A percentile compares a stretch with the other conserved stretches of the same genome.
Conservation (phyloP, 2,329 filamentous ascomycete genomes). For the Penicillium sp. region DNA sequence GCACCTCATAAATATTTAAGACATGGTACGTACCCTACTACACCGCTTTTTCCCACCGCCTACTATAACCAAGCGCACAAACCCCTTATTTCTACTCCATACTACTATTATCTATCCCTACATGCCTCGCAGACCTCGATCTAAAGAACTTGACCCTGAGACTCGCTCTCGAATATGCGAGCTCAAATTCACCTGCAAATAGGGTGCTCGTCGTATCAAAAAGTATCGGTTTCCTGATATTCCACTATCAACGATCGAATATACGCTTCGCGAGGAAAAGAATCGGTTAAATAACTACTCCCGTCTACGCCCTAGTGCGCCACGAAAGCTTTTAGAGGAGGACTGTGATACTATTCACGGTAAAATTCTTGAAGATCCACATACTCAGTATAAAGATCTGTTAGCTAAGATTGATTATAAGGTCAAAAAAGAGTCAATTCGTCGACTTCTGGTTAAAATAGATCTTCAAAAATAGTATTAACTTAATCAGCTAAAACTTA, state of each 20-base stretch:
- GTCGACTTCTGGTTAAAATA: not conserved
- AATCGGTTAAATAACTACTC: not conserved
- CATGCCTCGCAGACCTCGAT: conserved; percentile 1
- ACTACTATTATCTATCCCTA: not conserved
- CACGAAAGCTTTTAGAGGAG: not conserved
- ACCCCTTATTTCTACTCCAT: too few relatives aligned
- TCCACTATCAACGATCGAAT: not conserved
- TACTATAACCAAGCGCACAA: too few relatives aligned
- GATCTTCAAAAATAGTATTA: not conserved
- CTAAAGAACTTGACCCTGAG: too few relatives aligned
- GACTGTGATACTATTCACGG: not conserved
- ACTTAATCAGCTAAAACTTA: not conserved
- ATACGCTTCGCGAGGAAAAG: not conserved
- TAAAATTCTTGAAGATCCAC: not conserved
- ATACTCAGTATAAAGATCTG: not conserved
- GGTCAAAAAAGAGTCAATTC: not conserved
- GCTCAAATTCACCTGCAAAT: too few relatives aligned
- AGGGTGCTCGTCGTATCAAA: too few relatives aligned
- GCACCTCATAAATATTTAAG: not conserved
- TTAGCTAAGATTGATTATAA: not conserved
- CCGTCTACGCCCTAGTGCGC: not conserved
- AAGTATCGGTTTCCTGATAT: too few relatives aligned
- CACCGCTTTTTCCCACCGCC: too few relatives aligned
- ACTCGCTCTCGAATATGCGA: too few relatives aligned
- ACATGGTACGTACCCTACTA: not conserved